These are phyloP conservation scores for Xylariomycetidae sp. DNA, from an alignment of 2,329 filamentous ascomycete genomes.

Conservation along the genomic window DNA sequence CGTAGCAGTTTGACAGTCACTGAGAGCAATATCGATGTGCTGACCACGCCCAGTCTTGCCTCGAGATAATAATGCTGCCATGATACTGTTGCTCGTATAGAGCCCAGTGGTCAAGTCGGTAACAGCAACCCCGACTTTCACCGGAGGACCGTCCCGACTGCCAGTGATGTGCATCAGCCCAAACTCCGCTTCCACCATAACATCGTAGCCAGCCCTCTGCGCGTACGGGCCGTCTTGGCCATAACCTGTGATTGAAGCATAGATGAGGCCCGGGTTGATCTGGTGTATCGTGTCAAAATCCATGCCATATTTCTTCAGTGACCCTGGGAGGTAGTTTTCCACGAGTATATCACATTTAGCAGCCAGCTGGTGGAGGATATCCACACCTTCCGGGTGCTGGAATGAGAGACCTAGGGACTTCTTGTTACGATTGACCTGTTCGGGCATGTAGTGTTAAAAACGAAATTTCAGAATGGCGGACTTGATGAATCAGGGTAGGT, in stretches of 20 bases:
- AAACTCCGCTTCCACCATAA: slow-evolving; percentile 99
- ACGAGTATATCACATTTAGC: slow-evolving; percentile 88
- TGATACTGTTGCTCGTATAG: slow-evolving; percentile 92
- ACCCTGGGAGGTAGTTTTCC: slow-evolving; percentile 92
- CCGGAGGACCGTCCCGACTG: slow-evolving; percentile 77
- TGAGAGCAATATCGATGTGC: slow-evolving; percentile 86
- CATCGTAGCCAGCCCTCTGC: slow-evolving; percentile 87
- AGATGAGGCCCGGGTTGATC: slow-evolving; percentile 84
- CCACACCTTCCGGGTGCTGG: slow-evolving; percentile 75
- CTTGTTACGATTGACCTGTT: slow-evolving; percentile 91
- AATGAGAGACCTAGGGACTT: slow-evolving; percentile 92
- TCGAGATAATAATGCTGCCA: slow-evolving; percentile 82
- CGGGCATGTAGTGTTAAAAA: too few relatives aligned
- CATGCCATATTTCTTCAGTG: slow-evolving; percentile 83
- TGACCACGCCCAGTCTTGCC: slow-evolving; percentile 75
- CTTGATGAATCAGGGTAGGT: too few relatives aligned
- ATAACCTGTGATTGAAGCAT: slow-evolving; percentile 95
- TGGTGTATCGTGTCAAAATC: slow-evolving; percentile 77
- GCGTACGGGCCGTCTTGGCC: slow-evolving; percentile 92
- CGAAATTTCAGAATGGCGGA: too few relatives aligned
- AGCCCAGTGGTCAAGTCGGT: slow-evolving; percentile 93
- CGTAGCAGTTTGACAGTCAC: slow-evolving; percentile 92
- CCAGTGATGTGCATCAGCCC: slow-evolving; percentile 99
- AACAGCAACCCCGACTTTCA: slow-evolving; percentile 96
- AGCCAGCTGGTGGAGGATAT: slow-evolving; percentile 80